A percentile compares a stretch with the other conserved stretches of the same genome.
These are phyloP conservation scores for Manihot esculenta DNA, from an alignment of 441 rosid species.

Conservation along the genomic window DNA sequence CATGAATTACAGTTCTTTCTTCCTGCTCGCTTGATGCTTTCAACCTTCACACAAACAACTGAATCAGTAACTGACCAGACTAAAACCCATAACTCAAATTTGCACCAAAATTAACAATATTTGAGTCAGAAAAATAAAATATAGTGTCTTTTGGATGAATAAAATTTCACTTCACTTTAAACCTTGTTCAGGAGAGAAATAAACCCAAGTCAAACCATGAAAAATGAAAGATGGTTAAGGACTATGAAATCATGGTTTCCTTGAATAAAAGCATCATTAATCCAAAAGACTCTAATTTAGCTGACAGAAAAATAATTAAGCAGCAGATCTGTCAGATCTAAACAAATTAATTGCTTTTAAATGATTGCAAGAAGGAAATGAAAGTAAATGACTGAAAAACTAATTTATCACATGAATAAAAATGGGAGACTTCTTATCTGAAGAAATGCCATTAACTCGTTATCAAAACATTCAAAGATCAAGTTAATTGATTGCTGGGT, in stretches of 20 bases:
- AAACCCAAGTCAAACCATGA: neutral
- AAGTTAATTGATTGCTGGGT: neutral
- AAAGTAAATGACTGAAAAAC: neutral
- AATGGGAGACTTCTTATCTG: no score
- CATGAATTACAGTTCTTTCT: neutral
- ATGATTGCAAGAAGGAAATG: neutral
- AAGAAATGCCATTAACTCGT: neutral
- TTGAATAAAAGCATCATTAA: neutral
- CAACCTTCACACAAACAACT: conserved; percentile 12
- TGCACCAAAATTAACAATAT: neutral
- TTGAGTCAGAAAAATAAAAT: neutral
- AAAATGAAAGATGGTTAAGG: neutral
- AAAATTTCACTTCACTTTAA: neutral
- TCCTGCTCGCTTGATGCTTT: neutral
- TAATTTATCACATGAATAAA: neutral
- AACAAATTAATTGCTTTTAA: neutral
- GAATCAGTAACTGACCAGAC: neutral
- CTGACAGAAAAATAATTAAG: neutral
- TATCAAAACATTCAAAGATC: neutral
- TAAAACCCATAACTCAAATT: neutral
- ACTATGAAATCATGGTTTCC: neutral
- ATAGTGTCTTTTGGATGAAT: neutral
- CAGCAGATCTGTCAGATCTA: neutral
- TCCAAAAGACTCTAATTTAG: neutral
- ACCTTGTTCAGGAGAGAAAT: neutral